Evolutionary conservation across 192 early-diverging fungal species (phyloP), one percentile per base, ranked within the genome.

Genomic region (Entophlyctis luteolus): DNA sequence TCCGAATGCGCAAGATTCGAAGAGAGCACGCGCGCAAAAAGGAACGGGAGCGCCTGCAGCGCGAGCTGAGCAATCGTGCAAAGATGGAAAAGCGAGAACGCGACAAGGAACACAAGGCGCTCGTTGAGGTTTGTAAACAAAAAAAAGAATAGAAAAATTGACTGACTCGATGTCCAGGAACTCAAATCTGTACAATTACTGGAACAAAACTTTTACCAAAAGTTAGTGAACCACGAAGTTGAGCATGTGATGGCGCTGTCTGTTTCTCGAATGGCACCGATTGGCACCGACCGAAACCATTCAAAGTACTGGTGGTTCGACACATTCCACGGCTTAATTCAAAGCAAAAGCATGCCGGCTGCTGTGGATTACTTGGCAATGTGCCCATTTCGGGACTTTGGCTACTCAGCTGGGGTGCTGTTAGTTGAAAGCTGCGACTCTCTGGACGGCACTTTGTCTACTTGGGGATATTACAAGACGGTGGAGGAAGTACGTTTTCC

Each of bases 241-340:
- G 89, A 92, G 55, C 62, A 88, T 34, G 79, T 84, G 16, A 55
- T 66, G 14, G 80, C 82, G 45, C 81, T 70, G 48, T 85, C 79
- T 25, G 83, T 87, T 6, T 83, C 84, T 27, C 87, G 93, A 2
- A 71, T 91, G 56, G 76, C 65, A 32, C 88, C 91, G 0, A 63
- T 98, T 23, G 95, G 94, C 8, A 68, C 67, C 25, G 95, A 98
- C 78, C 86, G 94, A 4, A 96, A 85, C 72, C 87, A 82, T 62
- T 93, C 91, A 72, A 79, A 85, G 38, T 96, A 98, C 70, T 98
- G 89, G 80, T 95, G 88, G 75, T 85, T 96, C 70, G 96, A 98
- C 68, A 81, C 75, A 77, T 35, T 66, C 86, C n/a, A 86, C 81
- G 67, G 86, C 85, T 18, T 86, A 82, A 47, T 77, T 73, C 10